Evolutionary conservation across 2,329 filamentous ascomycete species (phyloP).

Genomic region (Botrytis cinerea): DNA sequence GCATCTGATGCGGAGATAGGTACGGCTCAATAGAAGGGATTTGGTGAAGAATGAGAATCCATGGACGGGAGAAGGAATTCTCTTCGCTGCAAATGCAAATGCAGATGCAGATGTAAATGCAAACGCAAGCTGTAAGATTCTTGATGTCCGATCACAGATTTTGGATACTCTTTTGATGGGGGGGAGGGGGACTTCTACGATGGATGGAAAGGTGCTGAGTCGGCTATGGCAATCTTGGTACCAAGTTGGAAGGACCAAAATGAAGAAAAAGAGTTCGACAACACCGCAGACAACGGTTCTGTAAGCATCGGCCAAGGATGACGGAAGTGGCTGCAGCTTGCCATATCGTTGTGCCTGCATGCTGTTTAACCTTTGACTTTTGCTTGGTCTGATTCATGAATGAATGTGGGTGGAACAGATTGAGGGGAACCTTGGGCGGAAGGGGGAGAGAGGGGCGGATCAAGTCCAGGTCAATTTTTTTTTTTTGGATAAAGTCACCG

Average conservation of each 20-base stretch:
- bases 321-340: constrained; percentile 21
- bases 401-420: background rate
- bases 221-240: background rate
- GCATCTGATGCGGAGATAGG: background rate
- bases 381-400: background rate
- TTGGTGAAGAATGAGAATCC: background rate
- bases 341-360: constrained; percentile 18
- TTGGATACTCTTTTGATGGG: background rate
- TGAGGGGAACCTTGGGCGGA: constrained; percentile 12
- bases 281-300: constrained; percentile 19
- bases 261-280: background rate
- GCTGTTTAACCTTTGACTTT: background rate
- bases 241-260: background rate
- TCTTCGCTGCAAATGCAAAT: background rate
- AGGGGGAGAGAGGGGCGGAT: background rate
- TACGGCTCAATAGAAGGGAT: background rate
- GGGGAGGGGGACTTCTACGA: background rate
- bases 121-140: constrained; percentile 1
- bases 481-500: constrained; percentile 4
- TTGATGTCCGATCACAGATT: constrained; percentile 3
- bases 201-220: background rate
- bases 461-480: background rate
- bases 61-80: background rate
- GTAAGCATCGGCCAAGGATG: constrained; percentile 11
- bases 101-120: background rate